Base-by-base conservation (phyloP, 129 eudicot genomes). In the Smallanthus sonchifolius region DNA sequence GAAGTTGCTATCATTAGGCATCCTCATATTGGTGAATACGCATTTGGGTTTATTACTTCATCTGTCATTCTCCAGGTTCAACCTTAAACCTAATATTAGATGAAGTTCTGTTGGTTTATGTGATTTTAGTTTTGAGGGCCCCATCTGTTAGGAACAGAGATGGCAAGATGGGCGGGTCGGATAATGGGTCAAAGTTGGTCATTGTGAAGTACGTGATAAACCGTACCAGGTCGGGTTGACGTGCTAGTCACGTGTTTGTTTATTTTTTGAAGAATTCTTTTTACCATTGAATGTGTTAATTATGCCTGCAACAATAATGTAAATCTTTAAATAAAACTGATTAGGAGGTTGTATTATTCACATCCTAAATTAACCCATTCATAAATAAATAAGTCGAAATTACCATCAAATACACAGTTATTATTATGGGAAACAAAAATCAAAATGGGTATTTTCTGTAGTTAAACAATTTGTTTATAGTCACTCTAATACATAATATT, bases 11-110 rank as follows among this genome's bases (percentile, higher is more conserved):
- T 91, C 71, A 91, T 91, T 55, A 84, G 91, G 87, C 98, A 92
- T 89, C 98, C 98, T 7, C 98, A 96, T 57, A 81, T 89, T 42
- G 98, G 98, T 72, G 98, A 92, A 89, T 89, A 89, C 64, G 96
- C 97, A 72, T 87, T 92, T 74, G 96, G 96, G 62, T 89, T 92
- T 78, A 92, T 92, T 75, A 89, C 98, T 7, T 92, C 98, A 47
- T 85, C 96, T 73, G 87, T 92, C 37, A 20, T 74, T 51, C 94
- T 92, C 42, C 96, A 87, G 96, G 96, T 91, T 52, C 47, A 60
- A 67, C 69, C 24, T 57, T 39, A 24, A 66, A 71, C 37, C 72
- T 30, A 30, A 43, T 56, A n/a, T 32, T 56, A 11, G 44, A 56
- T 35, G 36, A 59, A 57, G 6, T 8, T 6, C 40, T 10, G 32